phyloP scores from a whole-genome alignment of 2,329 filamentous ascomycete species.

The Emericellopsis cladophorae region DNA sequence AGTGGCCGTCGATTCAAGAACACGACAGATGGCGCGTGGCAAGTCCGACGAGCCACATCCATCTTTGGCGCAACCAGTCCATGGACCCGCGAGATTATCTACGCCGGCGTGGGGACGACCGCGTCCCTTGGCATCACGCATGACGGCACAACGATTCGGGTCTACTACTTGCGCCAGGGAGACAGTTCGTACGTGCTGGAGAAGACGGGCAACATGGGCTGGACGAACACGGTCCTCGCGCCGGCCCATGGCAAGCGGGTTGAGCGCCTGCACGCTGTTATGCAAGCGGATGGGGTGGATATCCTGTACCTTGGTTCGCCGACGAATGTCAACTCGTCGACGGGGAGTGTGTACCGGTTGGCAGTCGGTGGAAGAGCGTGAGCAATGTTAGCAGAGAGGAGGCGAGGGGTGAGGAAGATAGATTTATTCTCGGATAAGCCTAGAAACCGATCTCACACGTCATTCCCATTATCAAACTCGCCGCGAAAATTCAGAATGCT shows the following conservation, averaged over 20 bases:
- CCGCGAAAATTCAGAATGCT: no score
- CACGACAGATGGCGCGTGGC: constrained; percentile 5
- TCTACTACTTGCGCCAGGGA: constrained; percentile 8
- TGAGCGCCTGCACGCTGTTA: constrained; percentile 6
- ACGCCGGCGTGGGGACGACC: constrained; percentile 6
- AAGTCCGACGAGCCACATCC: constrained; percentile 7
- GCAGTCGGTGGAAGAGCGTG: neutral
- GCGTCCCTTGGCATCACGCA: constrained; percentile 8
- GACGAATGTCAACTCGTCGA: constrained; percentile 6
- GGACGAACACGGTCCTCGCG: constrained; percentile 6
- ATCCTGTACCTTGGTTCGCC: constrained; percentile 7
- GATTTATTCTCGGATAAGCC: no score
- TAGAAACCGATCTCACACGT: no score
- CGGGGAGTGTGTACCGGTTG: constrained; percentile 6
- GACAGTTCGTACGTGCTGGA: constrained; percentile 8
- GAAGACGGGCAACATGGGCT: constrained; percentile 5
- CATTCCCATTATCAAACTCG: no score
- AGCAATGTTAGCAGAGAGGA: neutral
- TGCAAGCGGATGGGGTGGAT: constrained; percentile 7
- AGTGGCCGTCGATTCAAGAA: constrained; percentile 9
- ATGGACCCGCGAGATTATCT: constrained; percentile 8
- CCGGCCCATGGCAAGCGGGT: constrained; percentile 5
- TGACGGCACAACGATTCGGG: constrained; percentile 6
- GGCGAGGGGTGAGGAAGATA: no score
- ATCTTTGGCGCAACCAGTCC: constrained; percentile 4